A percentile compares a stretch with the other conserved stretches of the same genome.
Conservation (phyloP, 345 rosid species). For the Tarenaya hassleriana region DNA sequence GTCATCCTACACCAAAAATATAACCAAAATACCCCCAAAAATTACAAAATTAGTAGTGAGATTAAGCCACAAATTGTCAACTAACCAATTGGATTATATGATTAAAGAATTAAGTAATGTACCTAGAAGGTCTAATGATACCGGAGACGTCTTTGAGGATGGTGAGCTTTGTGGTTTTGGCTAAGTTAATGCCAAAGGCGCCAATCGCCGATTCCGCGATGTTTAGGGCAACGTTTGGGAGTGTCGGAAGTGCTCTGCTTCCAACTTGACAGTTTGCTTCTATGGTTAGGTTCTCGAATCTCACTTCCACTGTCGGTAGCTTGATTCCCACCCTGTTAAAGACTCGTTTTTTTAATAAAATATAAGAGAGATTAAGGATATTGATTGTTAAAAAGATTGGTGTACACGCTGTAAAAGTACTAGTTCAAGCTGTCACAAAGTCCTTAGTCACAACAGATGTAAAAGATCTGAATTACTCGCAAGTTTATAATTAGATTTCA, state of each 20-base stretch:
- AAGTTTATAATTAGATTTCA: too few species aligned
- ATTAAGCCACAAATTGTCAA: too few species aligned
- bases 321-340: conserved; percentile 64
- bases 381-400: too few species aligned
- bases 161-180: conserved; percentile 62
- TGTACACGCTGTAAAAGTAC: too few species aligned
- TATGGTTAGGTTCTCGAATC: conserved; percentile 53
- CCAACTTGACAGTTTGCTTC: conserved; percentile 78
- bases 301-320: conserved; percentile 75
- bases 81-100: too few species aligned
- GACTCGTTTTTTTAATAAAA: too few species aligned
- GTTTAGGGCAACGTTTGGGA: conserved; percentile 62
- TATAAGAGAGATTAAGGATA: too few species aligned
- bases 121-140: conserved; percentile 65
- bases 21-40: too few species aligned
- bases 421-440: too few species aligned
- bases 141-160: conserved; percentile 80
- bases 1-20: conserved; percentile 45
- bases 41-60: too few species aligned
- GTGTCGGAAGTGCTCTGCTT: conserved; percentile 74
- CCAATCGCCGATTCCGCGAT: conserved; percentile 58
- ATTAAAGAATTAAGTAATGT: neutral
- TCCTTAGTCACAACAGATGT: too few species aligned
- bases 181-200: conserved; percentile 46
- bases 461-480: too few species aligned